Evolutionary conservation across 2,329 filamentous ascomycete species (phyloP).

Genomic region (Aspergillus arachidicola): DNA sequence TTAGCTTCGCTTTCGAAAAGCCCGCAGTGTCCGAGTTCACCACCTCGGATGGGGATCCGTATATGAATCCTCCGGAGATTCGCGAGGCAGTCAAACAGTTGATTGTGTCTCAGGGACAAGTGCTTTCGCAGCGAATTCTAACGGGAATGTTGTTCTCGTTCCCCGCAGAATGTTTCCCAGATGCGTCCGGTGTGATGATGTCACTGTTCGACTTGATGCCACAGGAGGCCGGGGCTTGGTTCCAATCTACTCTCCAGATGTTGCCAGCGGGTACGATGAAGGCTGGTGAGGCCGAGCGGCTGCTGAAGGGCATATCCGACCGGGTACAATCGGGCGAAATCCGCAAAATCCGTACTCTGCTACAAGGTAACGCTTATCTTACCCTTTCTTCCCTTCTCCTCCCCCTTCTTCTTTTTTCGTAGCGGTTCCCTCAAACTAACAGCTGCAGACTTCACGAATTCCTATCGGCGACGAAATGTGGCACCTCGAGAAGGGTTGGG

Average conservation of each 20-base stretch:
- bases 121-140: constrained; percentile 83
- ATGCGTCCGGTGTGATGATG: constrained; percentile 89
- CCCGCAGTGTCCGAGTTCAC: constrained; percentile 58
- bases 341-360: constrained; percentile 76
- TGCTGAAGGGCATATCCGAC: constrained; percentile 80
- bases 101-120: constrained; percentile 69
- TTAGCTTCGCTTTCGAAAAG: constrained; percentile 83
- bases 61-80: constrained; percentile 69
- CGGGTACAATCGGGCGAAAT: constrained; percentile 70
- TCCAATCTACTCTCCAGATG: constrained; percentile 79
- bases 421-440: constrained; percentile 11
- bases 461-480: constrained; percentile 88
- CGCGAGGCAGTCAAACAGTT: constrained; percentile 73
- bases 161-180: constrained; percentile 90
- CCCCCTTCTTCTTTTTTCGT: background rate
- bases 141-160: constrained; percentile 99
- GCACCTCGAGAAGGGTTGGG: constrained; percentile 92
- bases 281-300: constrained; percentile 74
- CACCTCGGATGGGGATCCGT: constrained; percentile 62
- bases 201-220: constrained; percentile 87
- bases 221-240: constrained; percentile 76
- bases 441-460: constrained; percentile 83
- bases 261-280: constrained; percentile 81
- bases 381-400: too few relatives aligned
- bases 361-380: constrained; percentile 59